These are phyloP conservation scores for Phanerochaete carnosa DNA, from an alignment of 768 basidiomycete species.

Conservation along the genomic window DNA sequence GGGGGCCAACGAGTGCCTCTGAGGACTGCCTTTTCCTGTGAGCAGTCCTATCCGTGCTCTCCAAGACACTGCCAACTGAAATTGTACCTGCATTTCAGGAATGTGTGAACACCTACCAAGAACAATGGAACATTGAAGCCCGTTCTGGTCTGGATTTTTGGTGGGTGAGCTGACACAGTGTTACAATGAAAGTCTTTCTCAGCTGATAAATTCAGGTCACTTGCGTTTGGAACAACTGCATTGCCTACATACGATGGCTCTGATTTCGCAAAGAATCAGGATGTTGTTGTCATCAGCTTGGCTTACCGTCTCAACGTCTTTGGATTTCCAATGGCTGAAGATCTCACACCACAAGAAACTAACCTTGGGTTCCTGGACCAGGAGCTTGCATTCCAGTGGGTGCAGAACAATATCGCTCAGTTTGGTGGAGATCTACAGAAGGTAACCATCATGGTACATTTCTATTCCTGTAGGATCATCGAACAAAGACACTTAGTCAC, in stretches of 20 bases:
- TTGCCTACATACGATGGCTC: slow-evolving; percentile 9
- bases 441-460: slow-evolving; percentile 23
- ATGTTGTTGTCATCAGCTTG: slow-evolving; percentile 43
- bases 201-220: neutral
- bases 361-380: slow-evolving; percentile 76
- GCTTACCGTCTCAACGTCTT: slow-evolving; percentile 51
- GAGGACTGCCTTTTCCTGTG: neutral
- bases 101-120: neutral
- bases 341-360: slow-evolving; percentile 33
- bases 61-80: too few species aligned
- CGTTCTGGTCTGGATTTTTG: slow-evolving; percentile 1
- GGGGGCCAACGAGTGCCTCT: neutral
- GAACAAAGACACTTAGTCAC: neutral
- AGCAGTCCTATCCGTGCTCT: neutral
- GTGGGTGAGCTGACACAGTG: neutral
- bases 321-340: slow-evolving; percentile 44
- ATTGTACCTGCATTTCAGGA: neutral
- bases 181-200: neutral
- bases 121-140: neutral
- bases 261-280: neutral
- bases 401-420: slow-evolving; percentile 54
- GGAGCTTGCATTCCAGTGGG: slow-evolving; percentile 67
- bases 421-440: slow-evolving; percentile 60
- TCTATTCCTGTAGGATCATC: neutral
- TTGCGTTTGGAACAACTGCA: neutral